These are phyloP conservation scores for Monotropa hypopitys DNA, from an alignment of 179 eudicot genomes.

Conservation along the genomic window DNA sequence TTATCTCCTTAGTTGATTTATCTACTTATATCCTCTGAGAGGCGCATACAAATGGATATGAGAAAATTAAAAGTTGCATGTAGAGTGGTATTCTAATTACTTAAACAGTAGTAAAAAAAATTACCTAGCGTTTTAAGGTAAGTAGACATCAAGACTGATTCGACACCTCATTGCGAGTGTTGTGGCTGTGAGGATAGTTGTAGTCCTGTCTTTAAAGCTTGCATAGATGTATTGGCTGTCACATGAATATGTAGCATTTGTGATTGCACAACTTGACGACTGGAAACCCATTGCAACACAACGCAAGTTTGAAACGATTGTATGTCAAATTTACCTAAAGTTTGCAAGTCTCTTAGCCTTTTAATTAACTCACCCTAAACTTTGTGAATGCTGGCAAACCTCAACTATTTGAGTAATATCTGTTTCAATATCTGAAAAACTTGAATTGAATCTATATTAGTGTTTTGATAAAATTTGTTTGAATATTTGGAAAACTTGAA, in stretches of 20 bases:
- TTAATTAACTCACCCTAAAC: no score
- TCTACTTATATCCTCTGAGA: background rate
- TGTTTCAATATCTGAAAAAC: no score
- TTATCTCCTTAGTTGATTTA: background rate
- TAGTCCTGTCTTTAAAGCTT: slow-evolving; percentile 39
- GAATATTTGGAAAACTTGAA: no score
- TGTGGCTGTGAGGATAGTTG: slow-evolving; percentile 31
- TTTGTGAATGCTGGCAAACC: no score
- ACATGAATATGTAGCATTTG: slow-evolving; percentile 56
- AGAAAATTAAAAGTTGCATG: no score
- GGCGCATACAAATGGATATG: no score
- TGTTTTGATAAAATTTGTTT: no score
- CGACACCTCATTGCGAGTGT: slow-evolving; percentile 44
- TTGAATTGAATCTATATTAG: no score
- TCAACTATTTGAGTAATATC: no score
- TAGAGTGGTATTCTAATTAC: no score
- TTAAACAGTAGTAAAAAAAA: slow-evolving; percentile 36
- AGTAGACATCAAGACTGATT: slow-evolving; percentile 35
- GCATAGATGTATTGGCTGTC: slow-evolving; percentile 48
- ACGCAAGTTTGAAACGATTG: slow-evolving; percentile 4
- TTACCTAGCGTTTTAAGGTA: slow-evolving; percentile 42
- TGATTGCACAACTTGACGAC: slow-evolving; percentile 33
- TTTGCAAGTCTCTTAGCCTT: no score
- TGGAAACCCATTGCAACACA: slow-evolving; percentile 43
- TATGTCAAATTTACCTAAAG: no score